Evolutionary conservation across 331 rosid species (phyloP).

Genomic region (Quercus tomentella): DNA sequence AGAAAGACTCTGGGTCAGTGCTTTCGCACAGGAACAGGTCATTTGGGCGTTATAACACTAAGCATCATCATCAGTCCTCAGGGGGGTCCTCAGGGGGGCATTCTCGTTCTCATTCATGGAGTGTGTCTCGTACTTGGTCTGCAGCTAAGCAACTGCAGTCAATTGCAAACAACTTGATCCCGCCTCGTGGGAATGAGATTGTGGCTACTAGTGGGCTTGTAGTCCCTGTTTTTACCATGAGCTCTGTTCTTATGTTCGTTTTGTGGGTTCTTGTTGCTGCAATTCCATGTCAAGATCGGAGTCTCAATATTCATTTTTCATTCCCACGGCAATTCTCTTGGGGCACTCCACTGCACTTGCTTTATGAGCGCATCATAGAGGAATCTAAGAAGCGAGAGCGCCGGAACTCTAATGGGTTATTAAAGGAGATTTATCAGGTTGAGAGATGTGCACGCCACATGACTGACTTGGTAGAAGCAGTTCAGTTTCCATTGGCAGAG

Average conservation of each 20-base stretch:
- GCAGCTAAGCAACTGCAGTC: conserved; percentile 89
- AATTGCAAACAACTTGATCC: conserved; percentile 62
- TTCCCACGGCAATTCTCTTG: conserved; percentile 66
- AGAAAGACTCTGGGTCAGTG: conserved; percentile 59
- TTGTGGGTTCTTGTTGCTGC: conserved; percentile 86
- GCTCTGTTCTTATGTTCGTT: conserved; percentile 63
- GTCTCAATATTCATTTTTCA: conserved; percentile 65
- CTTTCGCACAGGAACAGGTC: conserved; percentile 78
- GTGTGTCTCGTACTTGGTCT: conserved; percentile 84
- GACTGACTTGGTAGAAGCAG: conserved; percentile 72
- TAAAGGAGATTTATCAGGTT: conserved; percentile 81
- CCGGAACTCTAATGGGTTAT: conserved; percentile 58
- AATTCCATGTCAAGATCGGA: conserved; percentile 89
- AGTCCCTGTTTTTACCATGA: conserved; percentile 67
- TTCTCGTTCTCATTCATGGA: conserved; percentile 93
- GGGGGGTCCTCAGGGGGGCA: conserved; percentile 51
- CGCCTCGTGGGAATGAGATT: conserved; percentile 74
- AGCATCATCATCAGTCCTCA: conserved; percentile 24
- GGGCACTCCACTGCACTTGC: conserved; percentile 49
- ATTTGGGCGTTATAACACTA: conserved; percentile 67
- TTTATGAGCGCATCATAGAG: conserved; percentile 69
- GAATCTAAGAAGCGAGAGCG: conserved; percentile 81
- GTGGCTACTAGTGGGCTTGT: conserved; percentile 65
- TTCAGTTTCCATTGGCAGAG: conserved; percentile 69
- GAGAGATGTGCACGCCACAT: conserved; percentile 58